A percentile compares a stretch with the other conserved stretches of the same genome.
These are phyloP conservation scores for Solanum lycopersicoides DNA, from an alignment of 257 asterid species.

Conservation along the genomic window DNA sequence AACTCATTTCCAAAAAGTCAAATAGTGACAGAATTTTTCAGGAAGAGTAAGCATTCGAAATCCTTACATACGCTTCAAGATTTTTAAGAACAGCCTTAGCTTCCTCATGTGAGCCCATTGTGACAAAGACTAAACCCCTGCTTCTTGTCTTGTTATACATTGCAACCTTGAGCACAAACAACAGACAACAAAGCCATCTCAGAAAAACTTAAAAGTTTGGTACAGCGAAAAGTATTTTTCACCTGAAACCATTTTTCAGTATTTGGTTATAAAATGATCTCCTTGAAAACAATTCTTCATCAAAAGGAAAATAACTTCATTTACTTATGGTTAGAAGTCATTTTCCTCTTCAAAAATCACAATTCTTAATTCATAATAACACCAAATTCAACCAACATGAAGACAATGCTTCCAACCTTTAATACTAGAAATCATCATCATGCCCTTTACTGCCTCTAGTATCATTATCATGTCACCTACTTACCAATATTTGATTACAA, in stretches of 20 bases:
- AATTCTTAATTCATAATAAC: background rate
- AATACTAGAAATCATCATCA: background rate
- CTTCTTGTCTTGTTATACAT: slow-evolving; percentile 76
- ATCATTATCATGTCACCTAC: background rate
- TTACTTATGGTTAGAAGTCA: background rate
- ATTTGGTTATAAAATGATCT: background rate
- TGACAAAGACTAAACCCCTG: slow-evolving; percentile 83
- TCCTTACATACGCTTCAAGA: slow-evolving; percentile 58
- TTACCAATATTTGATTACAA: background rate
- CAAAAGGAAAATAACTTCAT: background rate
- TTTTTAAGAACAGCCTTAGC: slow-evolving; percentile 54
- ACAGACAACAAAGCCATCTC: background rate
- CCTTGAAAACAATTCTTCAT: background rate
- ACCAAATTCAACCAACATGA: background rate
- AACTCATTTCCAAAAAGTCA: background rate
- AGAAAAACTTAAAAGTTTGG: background rate
- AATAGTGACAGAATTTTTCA: background rate
- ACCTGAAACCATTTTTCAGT: background rate
- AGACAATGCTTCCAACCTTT: background rate
- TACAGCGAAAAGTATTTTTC: background rate
- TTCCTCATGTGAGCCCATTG: slow-evolving; percentile 85
- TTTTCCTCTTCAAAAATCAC: background rate
- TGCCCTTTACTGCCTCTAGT: background rate
- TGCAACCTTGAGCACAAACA: slow-evolving; percentile 35
- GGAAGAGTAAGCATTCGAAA: background rate